Conservation (phyloP, 257 asterid species). For the Solanum chilense region DNA sequence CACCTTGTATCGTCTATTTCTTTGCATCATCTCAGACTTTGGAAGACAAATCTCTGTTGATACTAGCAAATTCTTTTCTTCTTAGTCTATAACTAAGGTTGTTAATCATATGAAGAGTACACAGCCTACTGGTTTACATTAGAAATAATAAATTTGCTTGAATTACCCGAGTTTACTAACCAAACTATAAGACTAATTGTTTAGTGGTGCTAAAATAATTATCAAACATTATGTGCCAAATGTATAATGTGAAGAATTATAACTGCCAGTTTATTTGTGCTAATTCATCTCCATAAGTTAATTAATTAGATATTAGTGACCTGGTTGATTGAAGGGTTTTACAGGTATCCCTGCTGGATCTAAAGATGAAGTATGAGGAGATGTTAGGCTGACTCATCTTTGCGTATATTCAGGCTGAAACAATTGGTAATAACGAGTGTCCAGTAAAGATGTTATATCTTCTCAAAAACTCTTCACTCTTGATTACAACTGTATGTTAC, state of each 20-base stretch:
- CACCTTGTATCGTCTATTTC: background rate
- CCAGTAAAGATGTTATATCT: background rate
- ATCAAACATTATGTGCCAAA: background rate
- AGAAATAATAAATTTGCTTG: too few relatives aligned
- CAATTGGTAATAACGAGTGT: background rate
- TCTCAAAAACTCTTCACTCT: background rate
- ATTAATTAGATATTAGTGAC: too few relatives aligned
- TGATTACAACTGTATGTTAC: background rate
- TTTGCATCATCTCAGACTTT: background rate
- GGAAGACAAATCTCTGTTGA: background rate
- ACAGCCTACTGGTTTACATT: background rate
- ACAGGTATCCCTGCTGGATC: background rate
- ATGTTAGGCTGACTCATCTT: too few relatives aligned
- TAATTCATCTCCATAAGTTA: too few relatives aligned
- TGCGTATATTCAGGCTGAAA: background rate
- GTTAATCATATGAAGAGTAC: background rate
- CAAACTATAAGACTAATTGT: too few relatives aligned
- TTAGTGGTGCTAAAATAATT: too few relatives aligned
- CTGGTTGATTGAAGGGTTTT: background rate
- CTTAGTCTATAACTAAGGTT: background rate
- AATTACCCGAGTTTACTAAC: too few relatives aligned
- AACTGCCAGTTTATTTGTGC: too few relatives aligned
- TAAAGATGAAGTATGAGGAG: background rate
- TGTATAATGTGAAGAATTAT: background rate
- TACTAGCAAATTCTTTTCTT: too few relatives aligned